These are phyloP conservation scores for Kalmusia sp. DNA, from an alignment of 2,329 filamentous ascomycete genomes.

Conservation along the genomic window DNA sequence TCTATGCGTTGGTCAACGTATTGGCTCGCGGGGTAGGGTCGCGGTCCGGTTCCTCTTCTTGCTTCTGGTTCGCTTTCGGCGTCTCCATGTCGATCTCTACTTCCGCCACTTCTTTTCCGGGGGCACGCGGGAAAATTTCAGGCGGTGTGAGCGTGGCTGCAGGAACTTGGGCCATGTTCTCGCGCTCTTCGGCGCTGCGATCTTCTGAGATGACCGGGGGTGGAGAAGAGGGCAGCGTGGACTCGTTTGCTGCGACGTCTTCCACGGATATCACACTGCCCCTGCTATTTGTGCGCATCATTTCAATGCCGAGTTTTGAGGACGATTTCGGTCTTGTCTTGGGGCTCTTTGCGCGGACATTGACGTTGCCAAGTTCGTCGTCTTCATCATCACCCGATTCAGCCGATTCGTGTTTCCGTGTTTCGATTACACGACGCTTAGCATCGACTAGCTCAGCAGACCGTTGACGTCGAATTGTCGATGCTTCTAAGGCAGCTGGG, in stretches of 20 bases:
- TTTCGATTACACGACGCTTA: constrained; percentile 79
- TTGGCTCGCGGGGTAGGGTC: constrained; percentile 52
- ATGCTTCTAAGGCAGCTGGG: constrained; percentile 64
- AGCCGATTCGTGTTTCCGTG: constrained; percentile 73
- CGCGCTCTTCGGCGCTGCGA: constrained; percentile 41
- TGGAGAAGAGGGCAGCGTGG: constrained; percentile 43
- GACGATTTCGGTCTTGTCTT: constrained; percentile 52
- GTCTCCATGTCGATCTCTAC: constrained; percentile 48
- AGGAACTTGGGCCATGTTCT: constrained; percentile 34
- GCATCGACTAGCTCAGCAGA: constrained; percentile 76
- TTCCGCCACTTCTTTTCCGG: constrained; percentile 50
- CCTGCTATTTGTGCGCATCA: constrained; percentile 96
- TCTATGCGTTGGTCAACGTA: constrained; percentile 18
- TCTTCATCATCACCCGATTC: constrained; percentile 96
- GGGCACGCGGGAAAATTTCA: constrained; percentile 55
- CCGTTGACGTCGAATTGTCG: constrained; percentile 64
- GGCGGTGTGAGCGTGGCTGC: constrained; percentile 57
- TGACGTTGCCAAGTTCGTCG: constrained; percentile 76
- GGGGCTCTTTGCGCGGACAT: constrained; percentile 60
- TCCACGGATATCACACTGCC: constrained; percentile 71
- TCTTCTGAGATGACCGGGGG: constrained; percentile 53
- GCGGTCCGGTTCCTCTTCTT: constrained; percentile 43
- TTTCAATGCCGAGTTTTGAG: constrained; percentile 92
- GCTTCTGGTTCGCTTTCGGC: constrained; percentile 42
- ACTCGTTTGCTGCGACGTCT: constrained; percentile 47